A percentile compares a stretch with the other conserved stretches of the same genome.
Conservation (phyloP, 768 basidiomycete species). For the Cystoderma amianthinum region DNA sequence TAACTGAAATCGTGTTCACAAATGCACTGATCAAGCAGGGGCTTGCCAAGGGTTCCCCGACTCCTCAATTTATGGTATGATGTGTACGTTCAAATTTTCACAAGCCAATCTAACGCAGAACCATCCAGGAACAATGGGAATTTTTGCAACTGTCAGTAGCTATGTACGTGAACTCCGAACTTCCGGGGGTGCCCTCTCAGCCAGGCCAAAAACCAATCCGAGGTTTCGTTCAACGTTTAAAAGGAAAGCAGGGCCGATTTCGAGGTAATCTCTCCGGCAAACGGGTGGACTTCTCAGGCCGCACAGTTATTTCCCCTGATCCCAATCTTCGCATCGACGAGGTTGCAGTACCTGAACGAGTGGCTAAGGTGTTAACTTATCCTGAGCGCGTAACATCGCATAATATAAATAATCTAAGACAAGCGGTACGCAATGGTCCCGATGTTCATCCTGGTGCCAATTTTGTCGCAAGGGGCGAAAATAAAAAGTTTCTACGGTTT, state of each 20-base stretch:
- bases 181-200: slow-evolving; percentile 86
- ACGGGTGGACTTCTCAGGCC: slow-evolving; percentile 96
- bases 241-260: slow-evolving; percentile 99
- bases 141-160: slow-evolving; percentile 92
- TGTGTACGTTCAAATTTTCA: not conserved
- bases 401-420: slow-evolving; percentile 72
- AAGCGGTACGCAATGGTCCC: slow-evolving; percentile 81
- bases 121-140: slow-evolving; percentile 90
- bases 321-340: slow-evolving; percentile 99
- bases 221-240: slow-evolving; percentile 95
- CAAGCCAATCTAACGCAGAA: not conserved
- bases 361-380: slow-evolving; percentile 92
- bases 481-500: slow-evolving; percentile 87
- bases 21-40: slow-evolving; percentile 91
- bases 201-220: slow-evolving; percentile 91
- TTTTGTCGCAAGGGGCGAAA: slow-evolving; percentile 78
- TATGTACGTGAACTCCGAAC: slow-evolving; percentile 96
- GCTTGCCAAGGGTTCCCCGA: slow-evolving; percentile 81
- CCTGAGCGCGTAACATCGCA: slow-evolving; percentile 92
- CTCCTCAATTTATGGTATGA: slow-evolving; percentile 79
- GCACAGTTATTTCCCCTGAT: slow-evolving; percentile 98
- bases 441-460: slow-evolving; percentile 95
- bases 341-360: slow-evolving; percentile 93
- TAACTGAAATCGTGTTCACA: slow-evolving; percentile 93
- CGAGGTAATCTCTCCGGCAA: slow-evolving; percentile 97